Evolutionary conservation across 345 rosid genomes (phyloP), one percentile per base, ranked within the genome.

Genomic region (Brassica nigra): DNA sequence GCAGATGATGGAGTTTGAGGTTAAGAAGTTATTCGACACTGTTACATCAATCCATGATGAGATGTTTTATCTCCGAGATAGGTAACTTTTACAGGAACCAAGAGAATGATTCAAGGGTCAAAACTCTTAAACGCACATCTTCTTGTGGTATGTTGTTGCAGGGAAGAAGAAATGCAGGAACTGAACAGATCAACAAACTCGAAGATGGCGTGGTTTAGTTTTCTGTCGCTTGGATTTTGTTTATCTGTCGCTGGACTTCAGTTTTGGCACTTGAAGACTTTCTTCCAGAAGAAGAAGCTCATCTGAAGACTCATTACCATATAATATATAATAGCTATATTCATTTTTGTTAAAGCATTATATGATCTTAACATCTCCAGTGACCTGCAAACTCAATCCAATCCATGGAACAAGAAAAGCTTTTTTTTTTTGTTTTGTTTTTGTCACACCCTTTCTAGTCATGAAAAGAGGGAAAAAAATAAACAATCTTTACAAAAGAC

Each of bases 281-380:
- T 89, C 83, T 94, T 94, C 79, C 88, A 92, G 86, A 90, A 92
- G 84, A 92, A 92, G 86, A 94, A 94, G 82, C 90, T 94, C 69
- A 83, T 92, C 78, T 92, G 82, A 81, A 58, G 9, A 23, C 49
- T 18, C 71, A 2, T 27, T 54, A 15, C 65, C 15, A 37, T 63
- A 7, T 18, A 61, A 37, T 9, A 37, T 37, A 37, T 18, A 18
- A 37, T 12, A 70, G 4, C 44, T 70, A 31, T 52, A 34, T 55
- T 8, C 71, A 71, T 36, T 52, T 44, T 69, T 15, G 70, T 36
- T 47, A 12, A 47, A 31, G 62, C 37, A 23, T 23, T 71, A 55
- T 72, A 29, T 72, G 52, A 72, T 66, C 73, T 42, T 58, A 54
- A 66, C 74, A 58, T 64, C 31, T 30, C 23, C 18, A 18, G 11